A percentile compares a stretch with the other conserved stretches of the same genome.
Evolutionary conservation across 106 monocot genomes (phyloP).

Genomic region (Allium cepa): DNA sequence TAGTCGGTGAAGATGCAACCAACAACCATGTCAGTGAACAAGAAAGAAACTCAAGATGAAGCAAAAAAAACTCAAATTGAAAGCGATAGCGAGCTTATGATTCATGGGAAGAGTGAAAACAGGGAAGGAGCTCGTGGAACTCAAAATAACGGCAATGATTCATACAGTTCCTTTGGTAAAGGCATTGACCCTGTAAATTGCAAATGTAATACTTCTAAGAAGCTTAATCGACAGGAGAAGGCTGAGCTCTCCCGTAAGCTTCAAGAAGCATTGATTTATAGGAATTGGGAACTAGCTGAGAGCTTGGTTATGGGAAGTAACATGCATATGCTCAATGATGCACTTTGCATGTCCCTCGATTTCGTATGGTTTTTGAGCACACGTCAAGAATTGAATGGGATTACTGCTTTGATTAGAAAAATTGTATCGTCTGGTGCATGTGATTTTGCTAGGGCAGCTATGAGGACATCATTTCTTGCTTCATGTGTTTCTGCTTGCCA

Average conservation of each 20-base stretch:
- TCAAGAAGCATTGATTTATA: slow-evolving; percentile 72
- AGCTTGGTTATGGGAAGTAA: slow-evolving; percentile 55
- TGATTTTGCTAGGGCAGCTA: slow-evolving; percentile 83
- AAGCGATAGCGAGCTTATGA: slow-evolving; percentile 3
- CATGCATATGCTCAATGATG: slow-evolving; percentile 60
- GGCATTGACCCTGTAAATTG: background rate
- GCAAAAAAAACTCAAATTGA: slow-evolving; percentile 4
- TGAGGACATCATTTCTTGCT: slow-evolving; percentile 92
- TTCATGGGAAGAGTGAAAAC: slow-evolving; percentile 7
- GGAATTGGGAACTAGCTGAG: slow-evolving; percentile 73
- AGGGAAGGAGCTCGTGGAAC: slow-evolving; percentile 1
- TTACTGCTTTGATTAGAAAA: slow-evolving; percentile 64
- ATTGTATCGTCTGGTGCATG: slow-evolving; percentile 62
- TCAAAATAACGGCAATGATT: slow-evolving; percentile 10
- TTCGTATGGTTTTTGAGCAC: slow-evolving; percentile 79
- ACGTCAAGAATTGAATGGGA: slow-evolving; percentile 38
- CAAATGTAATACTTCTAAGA: slow-evolving; percentile 21
- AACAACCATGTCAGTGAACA: background rate
- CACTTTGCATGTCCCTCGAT: slow-evolving; percentile 78
- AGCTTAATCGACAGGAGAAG: slow-evolving; percentile 67
- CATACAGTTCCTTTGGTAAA: slow-evolving; percentile 15
- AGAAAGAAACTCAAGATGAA: background rate
- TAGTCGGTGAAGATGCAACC: background rate
- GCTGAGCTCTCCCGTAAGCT: slow-evolving; percentile 63
- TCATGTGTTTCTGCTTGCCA: slow-evolving; percentile 93